Evolutionary conservation across 208 protist species (phyloP).

Genomic region (Tritrichomonas musculus): DNA sequence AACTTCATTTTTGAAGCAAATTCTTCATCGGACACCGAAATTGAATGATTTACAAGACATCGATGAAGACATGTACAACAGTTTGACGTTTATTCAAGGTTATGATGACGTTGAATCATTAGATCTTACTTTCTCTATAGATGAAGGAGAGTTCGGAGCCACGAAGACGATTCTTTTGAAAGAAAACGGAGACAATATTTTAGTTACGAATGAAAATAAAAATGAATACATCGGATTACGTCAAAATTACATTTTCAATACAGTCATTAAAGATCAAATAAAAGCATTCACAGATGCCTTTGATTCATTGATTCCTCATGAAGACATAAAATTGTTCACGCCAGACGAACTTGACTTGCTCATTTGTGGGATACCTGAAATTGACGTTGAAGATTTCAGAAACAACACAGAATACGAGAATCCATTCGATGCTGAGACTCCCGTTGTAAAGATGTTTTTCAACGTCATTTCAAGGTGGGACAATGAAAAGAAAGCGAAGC

Average conservation of each 20-base stretch:
- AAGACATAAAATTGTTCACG: too few species aligned
- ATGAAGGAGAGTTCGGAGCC: conserved; percentile 79
- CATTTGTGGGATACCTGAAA: too few species aligned
- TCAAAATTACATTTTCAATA: conserved; percentile 76
- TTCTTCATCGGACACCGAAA: conserved; percentile 74
- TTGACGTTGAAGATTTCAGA: too few species aligned
- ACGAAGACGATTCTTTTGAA: conserved; percentile 75
- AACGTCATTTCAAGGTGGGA: too few species aligned
- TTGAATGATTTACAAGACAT: conserved; percentile 88
- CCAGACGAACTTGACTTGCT: too few species aligned
- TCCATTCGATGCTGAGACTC: too few species aligned
- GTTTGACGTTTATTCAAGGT: conserved; percentile 82
- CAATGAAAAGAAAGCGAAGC: conserved; percentile 68
- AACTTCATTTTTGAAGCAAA: conserved; percentile 91
- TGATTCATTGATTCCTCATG: too few species aligned
- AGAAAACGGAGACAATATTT: conserved; percentile 72
- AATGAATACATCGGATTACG: conserved; percentile 84
- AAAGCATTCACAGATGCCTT: too few species aligned
- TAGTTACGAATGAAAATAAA: conserved; percentile 88
- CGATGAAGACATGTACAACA: conserved; percentile 82
- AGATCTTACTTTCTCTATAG: conserved; percentile 79
- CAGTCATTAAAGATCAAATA: conserved; percentile 81
- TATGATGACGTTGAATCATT: conserved; percentile 69
- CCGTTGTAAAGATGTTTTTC: too few species aligned
- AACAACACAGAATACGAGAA: too few species aligned